A percentile compares a stretch with the other conserved stretches of the same genome.
These are phyloP conservation scores for Cyclotella atomus DNA, from an alignment of 108 stramenopile genomes.

Conservation along the genomic window DNA sequence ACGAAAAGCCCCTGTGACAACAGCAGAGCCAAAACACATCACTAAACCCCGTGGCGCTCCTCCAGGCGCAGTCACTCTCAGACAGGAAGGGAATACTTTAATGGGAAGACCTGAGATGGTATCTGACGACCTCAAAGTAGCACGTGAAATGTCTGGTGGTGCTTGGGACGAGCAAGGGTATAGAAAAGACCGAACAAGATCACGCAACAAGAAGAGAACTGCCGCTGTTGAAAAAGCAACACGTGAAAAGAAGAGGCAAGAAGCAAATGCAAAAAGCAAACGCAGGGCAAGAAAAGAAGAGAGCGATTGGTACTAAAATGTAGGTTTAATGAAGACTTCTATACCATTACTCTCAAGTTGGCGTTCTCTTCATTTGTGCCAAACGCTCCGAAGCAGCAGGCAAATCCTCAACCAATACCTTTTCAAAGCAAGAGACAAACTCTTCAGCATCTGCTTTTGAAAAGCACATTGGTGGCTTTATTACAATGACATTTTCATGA, in stretches of 20 bases:
- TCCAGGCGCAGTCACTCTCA: constrained; percentile 80
- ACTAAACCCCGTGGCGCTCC: constrained; percentile 86
- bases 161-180: constrained; percentile 64
- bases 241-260: constrained; percentile 36
- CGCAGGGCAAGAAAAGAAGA: constrained; percentile 44
- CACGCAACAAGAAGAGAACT: constrained; percentile 74
- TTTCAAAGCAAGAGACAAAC: constrained; percentile 71
- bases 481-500: constrained; percentile 88
- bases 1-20: constrained; percentile 66
- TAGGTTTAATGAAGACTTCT: background rate
- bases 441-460: constrained; percentile 67
- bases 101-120: constrained; percentile 77
- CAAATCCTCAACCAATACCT: constrained; percentile 46
- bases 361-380: constrained; percentile 30
- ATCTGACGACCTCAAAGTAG: constrained; percentile 69
- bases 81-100: constrained; percentile 74
- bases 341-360: constrained; percentile 24
- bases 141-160: constrained; percentile 70
- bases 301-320: constrained; percentile 16
- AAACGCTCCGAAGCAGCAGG: constrained; percentile 21
- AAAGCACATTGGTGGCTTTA: constrained; percentile 97
- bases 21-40: constrained; percentile 85
- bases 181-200: constrained; percentile 55
- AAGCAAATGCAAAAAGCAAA: constrained; percentile 47
- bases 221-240: constrained; percentile 40